These are phyloP conservation scores for Floccularia luteovirens DNA, from an alignment of 768 basidiomycete genomes.

Conservation along the genomic window DNA sequence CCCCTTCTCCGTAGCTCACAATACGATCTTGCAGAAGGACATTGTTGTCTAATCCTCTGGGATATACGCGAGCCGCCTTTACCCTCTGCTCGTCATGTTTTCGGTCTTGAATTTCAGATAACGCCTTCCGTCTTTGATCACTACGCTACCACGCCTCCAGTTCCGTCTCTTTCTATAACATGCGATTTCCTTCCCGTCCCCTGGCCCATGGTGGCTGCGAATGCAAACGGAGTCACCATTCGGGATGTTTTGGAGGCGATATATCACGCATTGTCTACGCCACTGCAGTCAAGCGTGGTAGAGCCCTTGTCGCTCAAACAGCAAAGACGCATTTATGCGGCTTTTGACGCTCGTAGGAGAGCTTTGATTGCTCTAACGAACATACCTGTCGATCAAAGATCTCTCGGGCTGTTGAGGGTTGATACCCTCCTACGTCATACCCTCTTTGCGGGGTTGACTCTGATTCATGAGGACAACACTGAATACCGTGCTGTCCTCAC, in stretches of 20 bases:
- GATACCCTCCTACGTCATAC: constrained; percentile 44
- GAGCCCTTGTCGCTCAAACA: constrained; percentile 31
- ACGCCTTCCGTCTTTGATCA: constrained; percentile 25
- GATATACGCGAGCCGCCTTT: constrained; percentile 38
- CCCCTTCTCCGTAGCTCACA: constrained; percentile 31
- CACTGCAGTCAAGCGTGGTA: constrained; percentile 35
- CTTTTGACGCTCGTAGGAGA: constrained; percentile 39
- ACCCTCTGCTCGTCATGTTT: constrained; percentile 16
- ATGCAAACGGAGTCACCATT: constrained; percentile 40
- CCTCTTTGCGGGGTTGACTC: constrained; percentile 44
- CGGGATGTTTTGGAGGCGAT: constrained; percentile 44
- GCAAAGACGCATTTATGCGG: constrained; percentile 27
- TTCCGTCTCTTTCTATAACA: constrained; percentile 26
- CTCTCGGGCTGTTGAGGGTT: constrained; percentile 34
- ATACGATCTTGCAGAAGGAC: constrained; percentile 14
- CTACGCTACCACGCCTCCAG: constrained; percentile 34
- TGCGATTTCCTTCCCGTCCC: constrained; percentile 38
- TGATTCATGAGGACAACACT: constrained; percentile 23
- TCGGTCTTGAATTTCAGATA: constrained; percentile 13
- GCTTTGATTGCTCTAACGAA: constrained; percentile 32
- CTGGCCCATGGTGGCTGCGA: constrained; percentile 34
- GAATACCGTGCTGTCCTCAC: constrained; percentile 39
- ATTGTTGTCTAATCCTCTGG: constrained; percentile 34
- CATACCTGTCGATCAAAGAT: constrained; percentile 24
- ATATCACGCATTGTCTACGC: constrained; percentile 25